A percentile compares a stretch with the other conserved stretches of the same genome.
These are phyloP conservation scores for Sporothrix luriei DNA, from an alignment of 2,329 filamentous ascomycete genomes.

Conservation along the genomic window DNA sequence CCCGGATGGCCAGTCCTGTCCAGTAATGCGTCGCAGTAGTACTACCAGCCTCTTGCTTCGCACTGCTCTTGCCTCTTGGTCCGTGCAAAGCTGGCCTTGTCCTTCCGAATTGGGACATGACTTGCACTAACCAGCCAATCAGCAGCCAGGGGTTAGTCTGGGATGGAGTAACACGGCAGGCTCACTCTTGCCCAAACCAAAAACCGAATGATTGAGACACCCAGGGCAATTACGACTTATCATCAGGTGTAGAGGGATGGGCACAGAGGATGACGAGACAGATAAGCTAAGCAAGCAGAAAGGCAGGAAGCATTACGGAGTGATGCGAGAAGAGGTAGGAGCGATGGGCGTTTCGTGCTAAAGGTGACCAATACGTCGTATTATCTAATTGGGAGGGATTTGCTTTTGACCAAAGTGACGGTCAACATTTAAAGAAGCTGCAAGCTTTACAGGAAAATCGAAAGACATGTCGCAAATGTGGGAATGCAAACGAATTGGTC, in stretches of 20 bases:
- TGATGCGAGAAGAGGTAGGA: neutral
- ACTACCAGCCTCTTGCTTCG: neutral
- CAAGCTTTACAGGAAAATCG: neutral
- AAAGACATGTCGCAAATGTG: neutral
- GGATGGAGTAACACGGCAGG: too few relatives aligned
- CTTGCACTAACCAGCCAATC: slow-evolving; percentile 23
- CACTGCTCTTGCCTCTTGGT: neutral
- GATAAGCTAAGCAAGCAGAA: slow-evolving; percentile 5
- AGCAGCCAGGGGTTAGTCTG: neutral
- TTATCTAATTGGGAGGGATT: too few relatives aligned
- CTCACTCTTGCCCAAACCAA: too few relatives aligned
- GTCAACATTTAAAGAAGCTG: neutral
- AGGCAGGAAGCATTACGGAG: neutral
- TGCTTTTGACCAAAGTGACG: too few relatives aligned
- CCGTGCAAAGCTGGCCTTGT: slow-evolving; percentile 9
- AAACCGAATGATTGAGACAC: neutral
- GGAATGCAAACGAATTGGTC: too few relatives aligned
- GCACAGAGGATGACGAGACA: slow-evolving; percentile 1
- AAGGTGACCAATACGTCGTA: too few relatives aligned
- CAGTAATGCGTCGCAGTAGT: too few relatives aligned
- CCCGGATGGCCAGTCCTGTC: slow-evolving; percentile 23
- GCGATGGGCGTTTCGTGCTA: neutral
- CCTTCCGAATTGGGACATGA: slow-evolving; percentile 23
- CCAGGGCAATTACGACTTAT: too few relatives aligned
- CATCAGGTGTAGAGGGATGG: neutral